phyloP scores from a whole-genome alignment of 2,329 filamentous ascomycete genomes.

The Sporothrix schenckii region DNA sequence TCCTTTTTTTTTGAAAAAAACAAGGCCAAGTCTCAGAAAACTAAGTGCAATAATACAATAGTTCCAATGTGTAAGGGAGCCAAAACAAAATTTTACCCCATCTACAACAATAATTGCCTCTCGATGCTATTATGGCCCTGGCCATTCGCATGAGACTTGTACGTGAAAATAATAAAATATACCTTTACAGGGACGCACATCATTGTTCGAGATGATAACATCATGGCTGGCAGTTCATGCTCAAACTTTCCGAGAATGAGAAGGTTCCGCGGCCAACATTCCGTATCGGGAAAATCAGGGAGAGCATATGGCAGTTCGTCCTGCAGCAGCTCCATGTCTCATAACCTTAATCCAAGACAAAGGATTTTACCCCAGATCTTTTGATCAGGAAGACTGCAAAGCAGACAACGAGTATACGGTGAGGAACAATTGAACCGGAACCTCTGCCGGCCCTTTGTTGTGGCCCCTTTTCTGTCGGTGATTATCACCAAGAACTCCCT shows the following conservation, averaged over 20 bases:
- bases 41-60: too few relatives aligned
- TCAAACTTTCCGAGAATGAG: background rate
- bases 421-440: background rate
- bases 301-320: background rate
- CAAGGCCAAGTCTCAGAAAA: too few relatives aligned
- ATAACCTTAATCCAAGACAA: background rate
- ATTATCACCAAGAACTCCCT: slow-evolving; percentile 6
- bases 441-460: background rate
- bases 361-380: background rate
- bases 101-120: too few relatives aligned
- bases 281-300: background rate
- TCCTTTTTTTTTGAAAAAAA: background rate
- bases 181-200: too few relatives aligned
- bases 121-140: too few relatives aligned
- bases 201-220: too few relatives aligned
- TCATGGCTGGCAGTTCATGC: too few relatives aligned
- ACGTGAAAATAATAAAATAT: too few relatives aligned
- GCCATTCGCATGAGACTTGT: too few relatives aligned
- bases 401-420: background rate
- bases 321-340: background rate
- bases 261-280: background rate
- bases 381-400: background rate
- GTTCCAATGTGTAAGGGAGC: too few relatives aligned
- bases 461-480: background rate
- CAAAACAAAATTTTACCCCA: too few relatives aligned